phyloP scores from a whole-genome alignment of 2,329 filamentous ascomycete genomes.

The Cercospora sp. region DNA sequence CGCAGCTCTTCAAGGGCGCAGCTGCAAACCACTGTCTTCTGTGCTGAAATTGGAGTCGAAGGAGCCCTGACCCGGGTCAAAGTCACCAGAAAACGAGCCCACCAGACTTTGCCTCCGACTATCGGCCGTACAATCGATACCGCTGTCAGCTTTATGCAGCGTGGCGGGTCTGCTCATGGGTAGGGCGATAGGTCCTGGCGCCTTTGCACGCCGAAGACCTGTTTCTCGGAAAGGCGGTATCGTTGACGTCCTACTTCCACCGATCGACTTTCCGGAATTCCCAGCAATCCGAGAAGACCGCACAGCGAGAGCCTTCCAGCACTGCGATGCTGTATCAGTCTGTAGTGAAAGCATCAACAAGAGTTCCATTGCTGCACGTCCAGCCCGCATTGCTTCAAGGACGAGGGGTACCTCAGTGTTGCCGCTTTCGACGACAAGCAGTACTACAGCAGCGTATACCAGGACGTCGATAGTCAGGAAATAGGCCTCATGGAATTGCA shows the following conservation, averaged over 20 bases:
- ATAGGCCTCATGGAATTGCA: slow-evolving; percentile 23
- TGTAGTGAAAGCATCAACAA: slow-evolving; percentile 19
- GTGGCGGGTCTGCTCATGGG: neutral
- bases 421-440: slow-evolving; percentile 20
- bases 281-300: neutral
- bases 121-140: slow-evolving; percentile 1
- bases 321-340: slow-evolving; percentile 18
- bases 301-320: slow-evolving; percentile 22
- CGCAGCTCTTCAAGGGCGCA: neutral
- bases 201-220: neutral
- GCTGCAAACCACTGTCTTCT: neutral
- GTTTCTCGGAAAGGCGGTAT: neutral
- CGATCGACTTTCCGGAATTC: neutral
- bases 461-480: slow-evolving; percentile 22
- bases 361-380: slow-evolving; percentile 19
- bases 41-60: neutral
- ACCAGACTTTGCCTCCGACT: neutral
- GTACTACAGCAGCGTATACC: slow-evolving; percentile 20
- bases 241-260: neutral
- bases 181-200: neutral
- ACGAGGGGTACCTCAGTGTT: slow-evolving; percentile 13
- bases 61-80: neutral
- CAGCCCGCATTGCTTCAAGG: slow-evolving; percentile 15
- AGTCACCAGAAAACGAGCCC: neutral
- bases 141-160: slow-evolving; percentile 1